Base-by-base conservation (phyloP, 306 rosid species). In the Gleditsia sinensis region DNA sequence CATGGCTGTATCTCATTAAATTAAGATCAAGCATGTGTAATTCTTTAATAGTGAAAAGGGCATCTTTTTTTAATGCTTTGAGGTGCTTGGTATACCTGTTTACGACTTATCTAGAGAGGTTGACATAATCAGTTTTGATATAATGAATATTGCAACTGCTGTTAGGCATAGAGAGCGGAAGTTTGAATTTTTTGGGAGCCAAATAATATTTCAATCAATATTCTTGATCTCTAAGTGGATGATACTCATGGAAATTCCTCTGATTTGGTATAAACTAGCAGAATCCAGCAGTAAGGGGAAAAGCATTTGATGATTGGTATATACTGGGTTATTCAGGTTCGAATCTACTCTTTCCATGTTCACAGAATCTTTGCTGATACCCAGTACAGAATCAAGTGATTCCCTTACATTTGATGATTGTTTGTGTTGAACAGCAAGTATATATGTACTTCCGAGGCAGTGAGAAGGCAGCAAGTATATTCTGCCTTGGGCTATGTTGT, bases 251-350 rank as follows among this genome's bases (percentile, higher is more conserved):
- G 69, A 27, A 50, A 43, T 61, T 59, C 75, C 60, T 66, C 58
- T 73, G 36, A 60, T 33, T 46, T 74, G 40, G 17, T 39, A 14
- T 50, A 69, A 46, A 62, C 58, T 17, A 63, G 36, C 75, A 80
- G 84, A 84, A 83, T 25, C 83, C 84, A 14, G 81, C 84, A 53
- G 85, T 81, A 69, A 67, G 72, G 78, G 88, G 84, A 62, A 83
- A 83, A 63, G 7, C 75, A 34, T 48, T 91, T 32, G 98, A 93
- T 14, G 83, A 45, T 14, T 91, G 80, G 55, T 93, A 45, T 93
- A n/a, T n/a, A n/a, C 72, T 93, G 98, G 98, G 96, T 93, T 71
- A 79, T 93, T 82, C 98, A 93, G 98, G 98, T 93, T 78, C 14
- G 48, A 12, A 20, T 64, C 34, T 17, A 33, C 9, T 7, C 32